phyloP scores from a whole-genome alignment of 352 stramenopile species.

The Phytophthora ramorum region DNA sequence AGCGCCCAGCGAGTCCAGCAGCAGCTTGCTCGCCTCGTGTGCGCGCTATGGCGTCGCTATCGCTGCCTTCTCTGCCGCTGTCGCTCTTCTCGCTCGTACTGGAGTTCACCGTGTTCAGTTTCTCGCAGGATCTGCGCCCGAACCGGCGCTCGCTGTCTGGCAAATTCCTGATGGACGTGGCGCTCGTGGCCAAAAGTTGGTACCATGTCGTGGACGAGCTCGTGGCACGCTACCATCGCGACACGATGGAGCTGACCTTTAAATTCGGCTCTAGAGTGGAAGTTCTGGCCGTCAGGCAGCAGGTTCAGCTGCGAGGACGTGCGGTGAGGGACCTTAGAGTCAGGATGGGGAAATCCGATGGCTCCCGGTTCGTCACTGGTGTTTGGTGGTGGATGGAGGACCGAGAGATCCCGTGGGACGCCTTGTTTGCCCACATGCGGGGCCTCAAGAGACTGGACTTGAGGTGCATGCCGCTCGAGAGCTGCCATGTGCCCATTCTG shows the following conservation, averaged over 20 bases:
- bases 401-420: constrained; percentile 36
- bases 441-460: constrained; percentile 38
- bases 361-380: constrained; percentile 34
- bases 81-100: constrained; percentile 44
- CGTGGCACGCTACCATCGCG: constrained; percentile 26
- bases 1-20: constrained; percentile 3
- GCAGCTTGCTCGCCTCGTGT: constrained; percentile 1
- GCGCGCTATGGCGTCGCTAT: constrained; percentile 5
- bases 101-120: constrained; percentile 34
- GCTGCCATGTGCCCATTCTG: constrained; percentile 30
- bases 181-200: constrained; percentile 48
- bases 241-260: constrained; percentile 41
- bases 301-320: constrained; percentile 34
- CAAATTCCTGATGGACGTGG: constrained; percentile 30
- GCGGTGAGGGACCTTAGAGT: constrained; percentile 40
- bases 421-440: constrained; percentile 29
- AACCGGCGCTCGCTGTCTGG: neutral
- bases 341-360: constrained; percentile 39
- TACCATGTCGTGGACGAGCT: constrained; percentile 41
- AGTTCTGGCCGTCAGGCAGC: constrained; percentile 26
- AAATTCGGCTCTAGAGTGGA: constrained; percentile 34
- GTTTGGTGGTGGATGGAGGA: constrained; percentile 45
- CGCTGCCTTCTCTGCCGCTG: constrained; percentile 32
- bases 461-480: constrained; percentile 37
- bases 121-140: constrained; percentile 24